A percentile compares a stretch with the other conserved stretches of the same genome.
These are phyloP conservation scores for Apiospora malaysiana DNA, from an alignment of 2,329 filamentous ascomycete species.

Conservation along the genomic window DNA sequence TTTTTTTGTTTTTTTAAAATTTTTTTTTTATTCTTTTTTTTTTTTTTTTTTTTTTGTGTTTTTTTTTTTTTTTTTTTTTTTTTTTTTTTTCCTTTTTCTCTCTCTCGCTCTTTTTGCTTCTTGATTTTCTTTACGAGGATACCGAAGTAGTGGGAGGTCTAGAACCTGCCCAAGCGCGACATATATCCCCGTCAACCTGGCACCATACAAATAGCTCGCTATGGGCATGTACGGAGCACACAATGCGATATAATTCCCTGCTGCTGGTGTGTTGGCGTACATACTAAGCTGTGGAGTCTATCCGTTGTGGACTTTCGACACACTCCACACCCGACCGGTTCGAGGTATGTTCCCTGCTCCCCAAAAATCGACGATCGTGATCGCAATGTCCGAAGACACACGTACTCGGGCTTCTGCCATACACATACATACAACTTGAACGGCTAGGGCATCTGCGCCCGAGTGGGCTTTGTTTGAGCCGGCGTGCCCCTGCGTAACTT, in stretches of 20 bases:
- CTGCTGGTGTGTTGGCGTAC: neutral
- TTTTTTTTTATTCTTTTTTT: too few species aligned
- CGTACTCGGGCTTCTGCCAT: neutral
- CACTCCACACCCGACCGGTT: neutral
- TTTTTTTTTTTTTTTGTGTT: too few species aligned
- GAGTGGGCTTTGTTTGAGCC: neutral
- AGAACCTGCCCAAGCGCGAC: slow-evolving; percentile 8
- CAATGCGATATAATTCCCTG: neutral
- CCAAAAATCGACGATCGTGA: slow-evolving; percentile 1
- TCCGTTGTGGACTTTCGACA: neutral
- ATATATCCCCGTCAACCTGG: neutral
- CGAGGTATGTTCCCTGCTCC: neutral
- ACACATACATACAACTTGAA: neutral
- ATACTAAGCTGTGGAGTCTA: neutral
- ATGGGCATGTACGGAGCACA: neutral
- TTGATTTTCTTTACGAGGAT: neutral
- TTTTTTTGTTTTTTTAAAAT: too few species aligned
- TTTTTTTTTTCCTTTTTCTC: too few species aligned
- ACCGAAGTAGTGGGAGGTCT: slow-evolving; percentile 1
- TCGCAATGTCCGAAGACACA: neutral
- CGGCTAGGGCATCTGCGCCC: neutral
- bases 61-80: neutral
- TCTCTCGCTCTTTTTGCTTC: neutral
- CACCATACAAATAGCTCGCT: neutral
- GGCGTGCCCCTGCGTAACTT: neutral